Evolutionary conservation across 2,329 filamentous ascomycete genomes (phyloP).

Genomic region (Aspergillus fijiensis): DNA sequence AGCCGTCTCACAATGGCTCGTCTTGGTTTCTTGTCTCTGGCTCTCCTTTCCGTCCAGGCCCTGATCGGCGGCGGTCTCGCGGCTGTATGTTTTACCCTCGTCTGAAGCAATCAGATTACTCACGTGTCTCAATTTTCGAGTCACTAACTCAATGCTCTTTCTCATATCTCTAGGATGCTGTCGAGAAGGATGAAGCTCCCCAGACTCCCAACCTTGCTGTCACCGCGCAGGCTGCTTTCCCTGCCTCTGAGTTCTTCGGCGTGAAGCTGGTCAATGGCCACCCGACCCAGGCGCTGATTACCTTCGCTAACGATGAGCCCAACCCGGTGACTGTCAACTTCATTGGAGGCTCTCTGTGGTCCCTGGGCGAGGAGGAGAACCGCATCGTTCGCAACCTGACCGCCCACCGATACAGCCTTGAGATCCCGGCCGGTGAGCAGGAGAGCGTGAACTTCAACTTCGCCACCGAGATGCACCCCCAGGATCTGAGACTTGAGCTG

Average conservation of each 20-base stretch:
- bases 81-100: slow-evolving; percentile 51
- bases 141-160: slow-evolving; percentile 16
- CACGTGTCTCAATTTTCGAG: slow-evolving; percentile 23
- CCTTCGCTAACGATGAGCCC: slow-evolving; percentile 80
- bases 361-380: slow-evolving; percentile 56
- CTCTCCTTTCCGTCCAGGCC: slow-evolving; percentile 68
- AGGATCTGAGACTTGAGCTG: slow-evolving; percentile 78
- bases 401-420: slow-evolving; percentile 68
- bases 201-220: slow-evolving; percentile 60
- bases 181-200: slow-evolving; percentile 65
- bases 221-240: slow-evolving; percentile 59
- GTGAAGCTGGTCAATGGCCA: slow-evolving; percentile 94
- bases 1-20: slow-evolving; percentile 62
- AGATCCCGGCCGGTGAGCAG: slow-evolving; percentile 73
- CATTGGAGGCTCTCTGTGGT: slow-evolving; percentile 71
- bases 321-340: slow-evolving; percentile 72
- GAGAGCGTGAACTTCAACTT: slow-evolving; percentile 80
- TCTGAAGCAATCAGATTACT: background rate
- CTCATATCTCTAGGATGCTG: slow-evolving; percentile 50
- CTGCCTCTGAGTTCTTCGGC: slow-evolving; percentile 77
- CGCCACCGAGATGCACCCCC: slow-evolving; percentile 85
- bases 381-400: slow-evolving; percentile 82
- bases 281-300: slow-evolving; percentile 76
- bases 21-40: slow-evolving; percentile 69
- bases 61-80: slow-evolving; percentile 63